A percentile compares a stretch with the other conserved stretches of the same genome.
Conservation (phyloP, 2,329 filamentous ascomycete genomes). For the Aureobasidium lini region DNA sequence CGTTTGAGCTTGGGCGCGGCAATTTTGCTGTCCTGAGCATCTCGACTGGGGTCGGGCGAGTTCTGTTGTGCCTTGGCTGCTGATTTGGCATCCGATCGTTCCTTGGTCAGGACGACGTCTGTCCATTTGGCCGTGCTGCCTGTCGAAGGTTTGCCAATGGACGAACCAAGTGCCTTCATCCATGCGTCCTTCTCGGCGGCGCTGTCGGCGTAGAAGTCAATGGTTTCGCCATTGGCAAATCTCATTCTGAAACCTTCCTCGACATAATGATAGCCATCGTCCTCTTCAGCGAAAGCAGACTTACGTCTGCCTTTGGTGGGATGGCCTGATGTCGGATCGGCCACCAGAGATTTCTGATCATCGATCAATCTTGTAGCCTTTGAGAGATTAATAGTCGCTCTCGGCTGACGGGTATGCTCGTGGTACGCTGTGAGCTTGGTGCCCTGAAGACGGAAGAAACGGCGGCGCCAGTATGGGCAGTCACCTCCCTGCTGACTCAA, state of each 20-base stretch:
- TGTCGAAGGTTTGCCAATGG: constrained; percentile 50
- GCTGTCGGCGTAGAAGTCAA: constrained; percentile 95
- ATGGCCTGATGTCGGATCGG: constrained; percentile 67
- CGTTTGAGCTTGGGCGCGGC: constrained; percentile 15
- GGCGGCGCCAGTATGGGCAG: constrained; percentile 97
- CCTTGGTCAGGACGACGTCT: constrained; percentile 45
- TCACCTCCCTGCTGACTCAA: constrained; percentile 96
- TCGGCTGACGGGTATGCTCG: constrained; percentile 87
- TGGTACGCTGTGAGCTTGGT: constrained; percentile 92
- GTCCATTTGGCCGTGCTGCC: constrained; percentile 50
- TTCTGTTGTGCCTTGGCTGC: neutral
- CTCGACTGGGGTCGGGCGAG: constrained; percentile 14
- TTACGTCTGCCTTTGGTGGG: constrained; percentile 63
- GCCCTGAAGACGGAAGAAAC: constrained; percentile 90
- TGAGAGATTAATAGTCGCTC: constrained; percentile 90
- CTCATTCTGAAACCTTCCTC: constrained; percentile 98
- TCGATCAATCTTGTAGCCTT: constrained; percentile 93
- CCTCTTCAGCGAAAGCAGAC: constrained; percentile 93
- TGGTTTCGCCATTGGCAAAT: constrained; percentile 96
- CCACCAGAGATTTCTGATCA: constrained; percentile 73
- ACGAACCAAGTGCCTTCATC: constrained; percentile 81
- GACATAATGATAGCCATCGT: constrained; percentile 99
- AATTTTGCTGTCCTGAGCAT: constrained; percentile 18
- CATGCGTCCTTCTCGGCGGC: constrained; percentile 82
- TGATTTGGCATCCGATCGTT: constrained; percentile 15